These are phyloP conservation scores for Monosporascus ibericus DNA, from an alignment of 2,329 filamentous ascomycete species.

Conservation along the genomic window DNA sequence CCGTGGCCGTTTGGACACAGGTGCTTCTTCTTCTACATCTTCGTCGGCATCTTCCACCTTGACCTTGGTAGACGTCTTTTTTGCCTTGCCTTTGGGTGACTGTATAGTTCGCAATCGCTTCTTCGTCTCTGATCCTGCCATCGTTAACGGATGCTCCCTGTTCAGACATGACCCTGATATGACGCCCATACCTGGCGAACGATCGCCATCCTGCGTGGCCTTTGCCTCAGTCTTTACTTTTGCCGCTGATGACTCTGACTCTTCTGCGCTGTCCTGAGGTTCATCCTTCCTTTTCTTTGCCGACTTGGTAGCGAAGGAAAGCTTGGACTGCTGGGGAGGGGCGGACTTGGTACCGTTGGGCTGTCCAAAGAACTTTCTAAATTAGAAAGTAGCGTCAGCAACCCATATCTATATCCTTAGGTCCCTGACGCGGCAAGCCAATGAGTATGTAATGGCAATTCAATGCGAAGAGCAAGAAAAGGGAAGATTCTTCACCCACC, in stretches of 20 bases:
- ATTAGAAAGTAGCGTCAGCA: constrained; percentile 6
- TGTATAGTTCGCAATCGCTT: constrained; percentile 34
- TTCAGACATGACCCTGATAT: not conserved
- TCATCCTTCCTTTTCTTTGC: constrained; percentile 29
- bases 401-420: not conserved
- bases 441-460: not conserved
- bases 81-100: constrained; percentile 15
- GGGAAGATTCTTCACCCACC: constrained; percentile 18
- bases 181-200: constrained; percentile 30
- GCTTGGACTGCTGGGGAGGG: constrained; percentile 68
- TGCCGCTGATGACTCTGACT: constrained; percentile 9
- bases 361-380: constrained; percentile 79
- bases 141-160: constrained; percentile 2
- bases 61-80: constrained; percentile 22
- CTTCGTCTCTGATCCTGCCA: constrained; percentile 31
- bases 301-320: constrained; percentile 64
- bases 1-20: constrained; percentile 52
- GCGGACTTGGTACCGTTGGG: constrained; percentile 53
- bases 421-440: not conserved
- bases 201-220: constrained; percentile 32
- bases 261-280: constrained; percentile 16
- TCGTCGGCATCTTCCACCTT: constrained; percentile 31
- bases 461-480: not conserved
- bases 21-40: constrained; percentile 47
- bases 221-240: constrained; percentile 19